Evolutionary conservation across 192 early-diverging fungal species (phyloP).

Genomic region (Coemansia sp.): DNA sequence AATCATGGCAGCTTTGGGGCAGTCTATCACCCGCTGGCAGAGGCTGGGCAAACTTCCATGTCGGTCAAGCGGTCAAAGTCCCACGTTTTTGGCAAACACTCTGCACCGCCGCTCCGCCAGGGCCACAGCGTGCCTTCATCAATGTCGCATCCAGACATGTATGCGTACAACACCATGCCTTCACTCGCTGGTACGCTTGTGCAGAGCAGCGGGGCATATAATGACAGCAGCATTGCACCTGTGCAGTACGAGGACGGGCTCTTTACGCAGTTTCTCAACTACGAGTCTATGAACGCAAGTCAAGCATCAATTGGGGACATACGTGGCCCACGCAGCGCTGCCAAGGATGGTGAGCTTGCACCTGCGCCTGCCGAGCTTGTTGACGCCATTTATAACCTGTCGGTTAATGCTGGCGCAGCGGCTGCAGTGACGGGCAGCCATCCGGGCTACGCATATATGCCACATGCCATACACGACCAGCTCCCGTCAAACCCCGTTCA

Average conservation of each 20-base stretch:
- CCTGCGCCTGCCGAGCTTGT: slow-evolving; percentile 22
- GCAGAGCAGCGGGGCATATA: not conserved
- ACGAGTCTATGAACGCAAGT: slow-evolving; percentile 1
- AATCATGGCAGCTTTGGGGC: not conserved
- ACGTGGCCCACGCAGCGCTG: not conserved
- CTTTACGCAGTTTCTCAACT: slow-evolving; percentile 42
- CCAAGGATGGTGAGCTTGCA: slow-evolving; percentile 2
- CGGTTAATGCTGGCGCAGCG: slow-evolving; percentile 27
- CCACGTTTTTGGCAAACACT: slow-evolving; percentile 6
- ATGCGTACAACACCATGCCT: not conserved
- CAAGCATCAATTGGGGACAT: not conserved
- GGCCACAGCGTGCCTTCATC: not conserved
- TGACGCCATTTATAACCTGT: slow-evolving; percentile 39
- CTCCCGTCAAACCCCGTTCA: not conserved
- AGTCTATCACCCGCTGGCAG: not conserved
- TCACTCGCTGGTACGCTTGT: not conserved
- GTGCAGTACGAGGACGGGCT: slow-evolving; percentile 23
- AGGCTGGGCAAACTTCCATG: not conserved
- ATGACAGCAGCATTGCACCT: not conserved
- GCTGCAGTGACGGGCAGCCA: not conserved
- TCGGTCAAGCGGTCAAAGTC: slow-evolving; percentile 23
- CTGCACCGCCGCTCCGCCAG: not conserved
- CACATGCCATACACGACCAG: not conserved
- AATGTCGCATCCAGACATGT: not conserved
- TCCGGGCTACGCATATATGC: not conserved